These are phyloP conservation scores for Zasmidium citrigriseum DNA, from an alignment of 2,329 filamentous ascomycete species.

Conservation along the genomic window DNA sequence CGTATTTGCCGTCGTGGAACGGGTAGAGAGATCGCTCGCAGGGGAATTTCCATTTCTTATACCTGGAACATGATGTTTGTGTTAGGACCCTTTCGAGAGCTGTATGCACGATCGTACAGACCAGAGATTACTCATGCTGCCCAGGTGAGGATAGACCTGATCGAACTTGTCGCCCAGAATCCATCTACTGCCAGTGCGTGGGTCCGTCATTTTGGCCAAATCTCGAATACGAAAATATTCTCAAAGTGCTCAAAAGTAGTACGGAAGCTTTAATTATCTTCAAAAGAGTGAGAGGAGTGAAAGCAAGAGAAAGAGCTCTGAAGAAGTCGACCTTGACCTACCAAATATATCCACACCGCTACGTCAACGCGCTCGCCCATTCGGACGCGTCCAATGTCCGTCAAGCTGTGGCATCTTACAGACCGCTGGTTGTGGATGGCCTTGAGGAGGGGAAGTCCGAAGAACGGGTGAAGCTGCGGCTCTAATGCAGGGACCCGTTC, in stretches of 20 bases:
- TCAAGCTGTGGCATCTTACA: background rate
- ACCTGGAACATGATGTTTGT: background rate
- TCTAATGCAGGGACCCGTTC: background rate
- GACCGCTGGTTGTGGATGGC: background rate
- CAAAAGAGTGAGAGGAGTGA: background rate
- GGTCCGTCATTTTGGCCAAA: conserved; percentile 18
- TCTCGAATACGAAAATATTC: background rate
- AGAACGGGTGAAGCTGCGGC: background rate
- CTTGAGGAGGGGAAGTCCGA: background rate
- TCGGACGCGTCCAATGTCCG: background rate
- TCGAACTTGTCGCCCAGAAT: conserved; percentile 51
- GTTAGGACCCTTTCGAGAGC: background rate
- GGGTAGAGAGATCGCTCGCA: conserved; percentile 33
- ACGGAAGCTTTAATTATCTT: background rate
- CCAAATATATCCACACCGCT: background rate
- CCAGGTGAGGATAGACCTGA: conserved; percentile 57
- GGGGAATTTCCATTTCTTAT: conserved; percentile 40
- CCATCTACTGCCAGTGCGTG: conserved; percentile 36
- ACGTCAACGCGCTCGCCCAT: background rate
- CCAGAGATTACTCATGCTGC: conserved; percentile 58
- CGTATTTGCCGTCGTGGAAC: conserved; percentile 34
- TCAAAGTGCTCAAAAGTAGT: background rate
- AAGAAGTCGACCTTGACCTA: background rate
- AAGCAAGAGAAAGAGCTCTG: background rate
- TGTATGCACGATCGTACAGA: background rate